phyloP scores from a whole-genome alignment of 768 basidiomycete genomes.

The Termitomyces sp. region DNA sequence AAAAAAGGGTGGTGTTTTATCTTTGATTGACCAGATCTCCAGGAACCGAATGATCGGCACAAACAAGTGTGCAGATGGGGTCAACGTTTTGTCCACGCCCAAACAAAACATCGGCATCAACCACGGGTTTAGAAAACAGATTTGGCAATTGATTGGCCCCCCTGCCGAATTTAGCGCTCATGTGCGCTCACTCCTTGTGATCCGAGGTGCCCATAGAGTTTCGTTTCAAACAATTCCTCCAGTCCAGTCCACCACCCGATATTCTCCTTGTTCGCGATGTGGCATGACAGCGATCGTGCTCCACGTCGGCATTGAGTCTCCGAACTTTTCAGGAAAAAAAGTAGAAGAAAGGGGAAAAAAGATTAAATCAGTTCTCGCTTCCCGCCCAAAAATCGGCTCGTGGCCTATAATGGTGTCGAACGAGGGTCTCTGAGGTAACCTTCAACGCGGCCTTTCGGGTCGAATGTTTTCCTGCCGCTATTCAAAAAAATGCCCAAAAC shows the following conservation, averaged over 20 bases:
- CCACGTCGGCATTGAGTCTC: neutral
- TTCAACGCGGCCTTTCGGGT: neutral
- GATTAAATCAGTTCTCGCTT: neutral
- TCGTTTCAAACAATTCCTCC: conserved; percentile 5
- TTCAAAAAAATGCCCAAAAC: neutral
- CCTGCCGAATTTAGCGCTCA: neutral
- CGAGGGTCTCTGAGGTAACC: neutral
- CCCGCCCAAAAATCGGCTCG: neutral
- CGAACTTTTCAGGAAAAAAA: neutral
- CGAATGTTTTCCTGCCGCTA: neutral
- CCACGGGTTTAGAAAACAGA: neutral
- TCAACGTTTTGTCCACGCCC: neutral
- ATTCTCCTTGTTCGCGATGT: neutral
- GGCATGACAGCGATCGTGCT: neutral
- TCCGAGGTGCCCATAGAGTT: conserved; percentile 6
- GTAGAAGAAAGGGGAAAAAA: neutral
- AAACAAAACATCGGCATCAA: neutral
- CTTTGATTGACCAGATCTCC: neutral
- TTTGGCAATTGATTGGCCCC: neutral
- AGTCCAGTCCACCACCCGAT: neutral
- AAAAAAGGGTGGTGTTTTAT: neutral
- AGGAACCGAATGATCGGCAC: neutral
- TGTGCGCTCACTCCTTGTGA: conserved; percentile 12
- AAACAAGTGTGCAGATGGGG: neutral
- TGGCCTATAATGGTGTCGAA: neutral